These are phyloP conservation scores for Kingdonia uniflora DNA, from an alignment of 164 flowering plant species.

Conservation along the genomic window DNA sequence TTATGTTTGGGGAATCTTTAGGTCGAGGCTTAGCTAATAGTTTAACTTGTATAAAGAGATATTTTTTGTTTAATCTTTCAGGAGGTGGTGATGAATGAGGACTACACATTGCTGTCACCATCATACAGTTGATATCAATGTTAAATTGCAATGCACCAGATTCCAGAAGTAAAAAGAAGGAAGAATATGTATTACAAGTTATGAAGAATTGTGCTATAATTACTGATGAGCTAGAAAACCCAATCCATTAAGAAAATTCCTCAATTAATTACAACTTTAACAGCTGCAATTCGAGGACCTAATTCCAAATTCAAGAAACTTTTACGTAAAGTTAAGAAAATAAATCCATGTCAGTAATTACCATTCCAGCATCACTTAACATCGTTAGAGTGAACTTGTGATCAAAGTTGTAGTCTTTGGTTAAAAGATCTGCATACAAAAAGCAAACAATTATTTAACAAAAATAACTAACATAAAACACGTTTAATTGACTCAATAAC, in stretches of 20 bases:
- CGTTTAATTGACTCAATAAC: too few relatives aligned
- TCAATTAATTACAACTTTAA: background rate
- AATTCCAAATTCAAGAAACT: background rate
- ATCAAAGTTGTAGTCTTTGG: slow-evolving; percentile 64
- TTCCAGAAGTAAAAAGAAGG: too few relatives aligned
- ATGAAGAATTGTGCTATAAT: background rate
- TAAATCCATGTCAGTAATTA: slow-evolving; percentile 14
- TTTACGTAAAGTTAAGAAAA: background rate
- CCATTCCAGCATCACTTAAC: slow-evolving; percentile 48
- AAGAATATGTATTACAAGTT: background rate
- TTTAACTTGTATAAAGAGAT: too few relatives aligned
- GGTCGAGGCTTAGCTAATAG: too few relatives aligned
- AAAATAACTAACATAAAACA: too few relatives aligned
- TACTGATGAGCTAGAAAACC: background rate
- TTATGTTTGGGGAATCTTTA: too few relatives aligned
- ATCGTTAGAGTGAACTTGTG: slow-evolving; percentile 49
- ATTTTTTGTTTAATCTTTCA: too few relatives aligned
- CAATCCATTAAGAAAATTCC: background rate
- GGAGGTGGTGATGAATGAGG: too few relatives aligned
- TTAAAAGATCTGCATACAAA: slow-evolving; percentile 51
- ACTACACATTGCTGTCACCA: too few relatives aligned
- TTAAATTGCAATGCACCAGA: too few relatives aligned
- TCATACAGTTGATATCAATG: too few relatives aligned
- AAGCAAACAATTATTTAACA: too few relatives aligned
- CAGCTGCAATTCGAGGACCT: background rate